A percentile compares a stretch with the other conserved stretches of the same genome.
Evolutionary conservation across 225 moss, liverwort and hornwort genomes (phyloP).

Genomic region (Thuidium tamariscinum): DNA sequence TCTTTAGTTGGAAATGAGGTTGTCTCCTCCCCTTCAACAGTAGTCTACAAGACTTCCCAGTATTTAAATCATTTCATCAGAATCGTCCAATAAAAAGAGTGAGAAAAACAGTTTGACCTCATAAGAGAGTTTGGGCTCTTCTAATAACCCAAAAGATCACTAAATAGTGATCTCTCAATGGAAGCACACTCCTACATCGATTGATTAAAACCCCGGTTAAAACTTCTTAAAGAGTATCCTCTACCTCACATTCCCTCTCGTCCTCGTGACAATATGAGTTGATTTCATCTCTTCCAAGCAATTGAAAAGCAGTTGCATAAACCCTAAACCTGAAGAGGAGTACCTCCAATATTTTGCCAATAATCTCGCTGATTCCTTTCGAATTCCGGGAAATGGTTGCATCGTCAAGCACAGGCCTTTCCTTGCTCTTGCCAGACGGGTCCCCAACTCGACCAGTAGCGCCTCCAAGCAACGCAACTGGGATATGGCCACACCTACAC

Average conservation of each 20-base stretch:
- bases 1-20: neutral
- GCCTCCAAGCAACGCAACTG: slow-evolving; percentile 86
- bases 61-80: neutral
- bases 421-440: slow-evolving; percentile 82
- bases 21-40: neutral
- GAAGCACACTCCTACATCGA: neutral
- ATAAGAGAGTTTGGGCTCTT: neutral
- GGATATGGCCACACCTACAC: slow-evolving; percentile 77
- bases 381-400: slow-evolving; percentile 51
- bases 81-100: neutral
- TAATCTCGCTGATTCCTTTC: slow-evolving; percentile 50
- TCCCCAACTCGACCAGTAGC: slow-evolving; percentile 87
- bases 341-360: slow-evolving; percentile 52
- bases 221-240: neutral
- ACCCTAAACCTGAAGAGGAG: neutral
- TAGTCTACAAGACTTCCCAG: neutral
- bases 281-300: neutral
- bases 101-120: neutral
- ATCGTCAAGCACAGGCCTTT: slow-evolving; percentile 69
- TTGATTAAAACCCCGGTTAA: neutral
- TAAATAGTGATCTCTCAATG: neutral
- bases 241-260: neutral
- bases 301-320: neutral
- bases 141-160: neutral
- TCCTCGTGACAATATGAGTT: neutral